Evolutionary conservation across 768 basidiomycete species (phyloP), one percentile per base, ranked within the genome.

Genomic region (Lentinula aciculospora): DNA sequence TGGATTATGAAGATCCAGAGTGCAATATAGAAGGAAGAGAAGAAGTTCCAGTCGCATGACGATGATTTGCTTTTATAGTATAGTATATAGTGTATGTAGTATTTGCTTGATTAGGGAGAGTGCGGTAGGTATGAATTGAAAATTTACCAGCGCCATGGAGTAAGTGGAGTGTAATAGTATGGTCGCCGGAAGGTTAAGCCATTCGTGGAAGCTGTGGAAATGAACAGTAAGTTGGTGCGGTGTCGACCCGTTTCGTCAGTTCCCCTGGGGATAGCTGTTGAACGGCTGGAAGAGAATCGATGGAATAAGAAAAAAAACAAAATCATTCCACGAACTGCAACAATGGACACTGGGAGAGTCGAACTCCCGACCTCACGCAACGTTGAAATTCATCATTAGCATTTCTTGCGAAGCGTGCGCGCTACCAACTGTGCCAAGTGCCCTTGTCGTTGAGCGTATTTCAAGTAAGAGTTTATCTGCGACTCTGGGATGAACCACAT

Each of bases 381-480:
- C 7, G 1, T 8, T 25, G 25, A 32, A 32, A 45, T 47, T 32
- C 31, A 32, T 1, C 31, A 1, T 32, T 32, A 6, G 12, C 1
- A 7, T 42, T 0, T 19, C 0, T 17, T 49, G 48, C 48, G 48
- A 49, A 49, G 48, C 48, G 48, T 49, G 48, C 48, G 48, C 48
- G 48, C 48, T 49, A 49, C 48, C 48, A 49, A 49, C 48, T 49
- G 48, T 49, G 48, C 48, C 48, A 49, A 49, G 48, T 54, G 39
- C 53, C 53, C 42, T 10, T 39, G 13, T 15, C 37, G 37, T 1
- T 8, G 13, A 0, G 13, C 32, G 3, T 12, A 32, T n/a, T n/a
- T n/a, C n/a, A n/a, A n/a, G n/a, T n/a, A n/a, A n/a, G n/a, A n/a
- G n/a, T n/a, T n/a, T n/a, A n/a, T n/a, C n/a, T n/a, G n/a, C n/a